Evolutionary conservation across 306 rosid species (phyloP).

Genomic region (Amphicarpaea edgeworthii): DNA sequence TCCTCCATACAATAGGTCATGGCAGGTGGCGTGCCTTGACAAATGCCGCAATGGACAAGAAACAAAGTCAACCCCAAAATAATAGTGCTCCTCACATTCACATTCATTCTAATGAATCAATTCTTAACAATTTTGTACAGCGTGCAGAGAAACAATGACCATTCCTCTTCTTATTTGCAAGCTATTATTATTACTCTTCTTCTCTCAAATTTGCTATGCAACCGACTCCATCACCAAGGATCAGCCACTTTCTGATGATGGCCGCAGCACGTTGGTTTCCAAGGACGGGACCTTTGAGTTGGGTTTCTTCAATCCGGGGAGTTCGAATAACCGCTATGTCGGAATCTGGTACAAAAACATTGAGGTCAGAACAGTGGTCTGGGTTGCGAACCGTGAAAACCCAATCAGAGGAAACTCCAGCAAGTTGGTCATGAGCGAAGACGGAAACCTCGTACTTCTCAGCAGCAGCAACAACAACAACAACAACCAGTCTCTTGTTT

Average conservation of each 20-base stretch:
- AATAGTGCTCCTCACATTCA: too few relatives aligned
- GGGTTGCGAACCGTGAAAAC: constrained; percentile 9
- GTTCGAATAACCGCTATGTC: neutral
- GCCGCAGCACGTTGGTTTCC: constrained; percentile 13
- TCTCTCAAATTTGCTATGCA: neutral
- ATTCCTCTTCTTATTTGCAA: neutral
- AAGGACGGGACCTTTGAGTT: neutral
- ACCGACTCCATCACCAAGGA: neutral
- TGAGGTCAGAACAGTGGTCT: neutral
- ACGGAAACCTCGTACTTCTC: neutral
- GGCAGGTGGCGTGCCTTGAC: too few relatives aligned
- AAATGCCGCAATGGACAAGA: too few relatives aligned
- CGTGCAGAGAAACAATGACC: neutral
- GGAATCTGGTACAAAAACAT: constrained; percentile 10
- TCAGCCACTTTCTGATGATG: neutral
- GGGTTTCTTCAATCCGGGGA: neutral
- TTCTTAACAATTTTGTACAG: neutral
- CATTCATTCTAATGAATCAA: neutral
- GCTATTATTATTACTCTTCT: neutral
- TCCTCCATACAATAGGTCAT: too few relatives aligned
- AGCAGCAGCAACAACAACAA: neutral
- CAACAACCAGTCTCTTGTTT: neutral
- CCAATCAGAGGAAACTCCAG: neutral
- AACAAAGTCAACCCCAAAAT: too few relatives aligned
- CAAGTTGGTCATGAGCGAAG: neutral